Evolutionary conservation across 2,329 filamentous ascomycete genomes (phyloP).

Genomic region (Talaromyces sp.): DNA sequence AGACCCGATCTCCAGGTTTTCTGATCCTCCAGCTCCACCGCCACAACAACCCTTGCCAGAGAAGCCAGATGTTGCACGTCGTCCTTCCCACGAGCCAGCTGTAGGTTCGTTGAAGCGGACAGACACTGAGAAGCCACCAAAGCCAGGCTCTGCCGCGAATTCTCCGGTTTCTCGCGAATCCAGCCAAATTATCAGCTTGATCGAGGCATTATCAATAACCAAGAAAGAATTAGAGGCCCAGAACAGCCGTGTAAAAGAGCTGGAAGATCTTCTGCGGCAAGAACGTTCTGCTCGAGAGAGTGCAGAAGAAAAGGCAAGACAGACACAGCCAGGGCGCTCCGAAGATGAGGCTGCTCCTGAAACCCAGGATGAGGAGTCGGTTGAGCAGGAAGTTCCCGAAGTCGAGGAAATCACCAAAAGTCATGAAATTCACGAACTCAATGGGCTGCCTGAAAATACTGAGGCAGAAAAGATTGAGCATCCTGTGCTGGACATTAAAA

Average conservation of each 20-base stretch:
- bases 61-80: slow-evolving; percentile 65
- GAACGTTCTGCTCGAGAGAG: slow-evolving; percentile 76
- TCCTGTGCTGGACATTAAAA: slow-evolving; percentile 22
- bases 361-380: slow-evolving; percentile 25
- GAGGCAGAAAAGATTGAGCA: slow-evolving; percentile 23
- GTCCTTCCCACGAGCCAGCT: slow-evolving; percentile 39
- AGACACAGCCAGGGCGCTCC: slow-evolving; percentile 33
- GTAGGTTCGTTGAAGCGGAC: slow-evolving; percentile 61
- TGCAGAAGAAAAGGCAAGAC: slow-evolving; percentile 75
- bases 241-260: slow-evolving; percentile 67
- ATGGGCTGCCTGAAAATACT: neutral
- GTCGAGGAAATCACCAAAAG: slow-evolving; percentile 9
- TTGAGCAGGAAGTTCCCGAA: slow-evolving; percentile 13
- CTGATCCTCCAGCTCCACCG: slow-evolving; percentile 86
- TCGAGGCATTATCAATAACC: slow-evolving; percentile 75
- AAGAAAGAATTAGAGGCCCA: slow-evolving; percentile 86
- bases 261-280: slow-evolving; percentile 71
- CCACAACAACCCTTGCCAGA: slow-evolving; percentile 90
- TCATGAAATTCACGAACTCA: slow-evolving; percentile 8
- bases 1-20: slow-evolving; percentile 79
- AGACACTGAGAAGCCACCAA: slow-evolving; percentile 65
- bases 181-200: slow-evolving; percentile 75
- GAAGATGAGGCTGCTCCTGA: slow-evolving; percentile 46
- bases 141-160: slow-evolving; percentile 33
- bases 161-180: slow-evolving; percentile 50